Conservation (phyloP, 495 filamentous ascomycete genomes). For the Cudoniella acicularis region DNA sequence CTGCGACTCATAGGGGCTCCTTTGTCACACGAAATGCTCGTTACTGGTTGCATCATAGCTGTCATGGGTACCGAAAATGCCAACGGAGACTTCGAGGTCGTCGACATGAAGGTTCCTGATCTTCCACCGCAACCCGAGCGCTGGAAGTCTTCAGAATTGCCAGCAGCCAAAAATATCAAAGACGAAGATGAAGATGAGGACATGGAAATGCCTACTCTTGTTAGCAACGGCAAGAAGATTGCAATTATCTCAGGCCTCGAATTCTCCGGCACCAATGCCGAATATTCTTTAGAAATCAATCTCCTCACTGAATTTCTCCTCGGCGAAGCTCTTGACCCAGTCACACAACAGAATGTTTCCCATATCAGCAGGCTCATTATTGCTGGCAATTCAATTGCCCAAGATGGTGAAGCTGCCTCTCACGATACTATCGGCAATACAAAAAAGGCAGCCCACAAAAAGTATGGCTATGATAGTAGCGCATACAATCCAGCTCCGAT, state of each 20-base stretch:
- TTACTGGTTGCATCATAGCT: slow-evolving; percentile 88
- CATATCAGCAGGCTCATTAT: slow-evolving; percentile 83
- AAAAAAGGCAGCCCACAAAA: slow-evolving; percentile 51
- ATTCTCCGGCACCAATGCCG: slow-evolving; percentile 67
- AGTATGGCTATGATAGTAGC: slow-evolving; percentile 91
- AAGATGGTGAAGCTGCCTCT: slow-evolving; percentile 31
- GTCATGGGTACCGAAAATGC: slow-evolving; percentile 89
- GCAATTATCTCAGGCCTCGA: slow-evolving; percentile 86
- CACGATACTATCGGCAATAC: slow-evolving; percentile 35
- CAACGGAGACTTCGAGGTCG: slow-evolving; percentile 87
- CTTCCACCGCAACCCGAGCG: slow-evolving; percentile 74
- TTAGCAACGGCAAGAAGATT: slow-evolving; percentile 55
- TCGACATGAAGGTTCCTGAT: slow-evolving; percentile 85
- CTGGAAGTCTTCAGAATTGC: slow-evolving; percentile 49
- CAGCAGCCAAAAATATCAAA: slow-evolving; percentile 15
- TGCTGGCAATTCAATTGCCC: slow-evolving; percentile 80
- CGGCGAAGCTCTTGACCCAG: slow-evolving; percentile 66
- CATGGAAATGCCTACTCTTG: slow-evolving; percentile 40
- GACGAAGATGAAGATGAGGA: slow-evolving; percentile 40
- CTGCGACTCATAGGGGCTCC: slow-evolving; percentile 69
- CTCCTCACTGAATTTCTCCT: slow-evolving; percentile 84
- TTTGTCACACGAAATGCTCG: slow-evolving; percentile 62
- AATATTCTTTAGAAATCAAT: slow-evolving; percentile 66
- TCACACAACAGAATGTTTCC: slow-evolving; percentile 53
- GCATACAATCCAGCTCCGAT: slow-evolving; percentile 83